Percentiles rank a stretch among this genome's conserved stretches.
phyloP scores from a whole-genome alignment of 495 filamentous ascomycete species.

The Pyrenopolyporus hunteri region DNA sequence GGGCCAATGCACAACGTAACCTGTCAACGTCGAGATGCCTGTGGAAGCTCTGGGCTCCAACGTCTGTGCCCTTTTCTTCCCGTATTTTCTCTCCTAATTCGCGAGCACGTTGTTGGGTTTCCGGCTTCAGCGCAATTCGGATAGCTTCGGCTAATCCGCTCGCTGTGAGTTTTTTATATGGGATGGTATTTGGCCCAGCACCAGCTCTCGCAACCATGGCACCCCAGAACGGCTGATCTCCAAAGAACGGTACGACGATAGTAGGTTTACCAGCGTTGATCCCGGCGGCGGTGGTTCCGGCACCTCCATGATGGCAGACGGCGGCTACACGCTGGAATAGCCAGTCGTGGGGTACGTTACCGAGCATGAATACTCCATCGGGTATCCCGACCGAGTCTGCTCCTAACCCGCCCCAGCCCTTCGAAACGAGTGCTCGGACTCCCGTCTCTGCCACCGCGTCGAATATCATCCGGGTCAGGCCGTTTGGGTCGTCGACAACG shows the following conservation, averaged over 20 bases:
- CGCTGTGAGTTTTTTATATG: slow-evolving; percentile 68
- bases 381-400: slow-evolving; percentile 64
- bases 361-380: slow-evolving; percentile 76
- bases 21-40: slow-evolving; percentile 64
- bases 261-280: slow-evolving; percentile 73
- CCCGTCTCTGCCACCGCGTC: slow-evolving; percentile 69
- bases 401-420: slow-evolving; percentile 81
- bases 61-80: slow-evolving; percentile 66
- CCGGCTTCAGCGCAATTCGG: slow-evolving; percentile 59
- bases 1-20: slow-evolving; percentile 69
- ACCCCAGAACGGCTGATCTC: slow-evolving; percentile 87
- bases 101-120: slow-evolving; percentile 60
- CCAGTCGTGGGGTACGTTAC: slow-evolving; percentile 83
- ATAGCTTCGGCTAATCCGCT: slow-evolving; percentile 69
- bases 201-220: slow-evolving; percentile 73
- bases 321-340: slow-evolving; percentile 75
- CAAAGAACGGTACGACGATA: slow-evolving; percentile 82
- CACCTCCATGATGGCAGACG: slow-evolving; percentile 84
- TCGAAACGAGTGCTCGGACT: slow-evolving; percentile 76
- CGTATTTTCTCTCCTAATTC: slow-evolving; percentile 66
- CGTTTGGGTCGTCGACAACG: slow-evolving; percentile 75
- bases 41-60: slow-evolving; percentile 73
- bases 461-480: slow-evolving; percentile 70
- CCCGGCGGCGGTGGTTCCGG: slow-evolving; percentile 80
- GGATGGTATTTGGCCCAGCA: slow-evolving; percentile 75